phyloP scores from a whole-genome alignment of 106 monocot genomes.

The Cymbidium sinense region DNA sequence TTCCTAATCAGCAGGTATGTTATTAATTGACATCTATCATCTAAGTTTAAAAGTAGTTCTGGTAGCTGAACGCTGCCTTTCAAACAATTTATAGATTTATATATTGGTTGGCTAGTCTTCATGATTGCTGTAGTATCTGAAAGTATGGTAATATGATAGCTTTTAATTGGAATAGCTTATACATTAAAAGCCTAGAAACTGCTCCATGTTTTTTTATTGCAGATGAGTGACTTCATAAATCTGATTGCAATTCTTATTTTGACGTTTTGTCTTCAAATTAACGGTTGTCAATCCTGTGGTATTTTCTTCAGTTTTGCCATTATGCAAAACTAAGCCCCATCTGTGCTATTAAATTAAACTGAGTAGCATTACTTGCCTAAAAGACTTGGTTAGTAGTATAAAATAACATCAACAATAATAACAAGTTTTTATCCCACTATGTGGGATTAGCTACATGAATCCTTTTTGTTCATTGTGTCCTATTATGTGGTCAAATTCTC shows the following conservation, averaged over 20 bases:
- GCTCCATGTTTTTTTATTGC: neutral
- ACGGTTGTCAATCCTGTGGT: neutral
- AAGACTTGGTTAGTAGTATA: too few relatives aligned
- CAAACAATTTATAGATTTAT: neutral
- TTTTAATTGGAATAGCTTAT: neutral
- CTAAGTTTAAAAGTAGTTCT: too few relatives aligned
- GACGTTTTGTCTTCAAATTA: neutral
- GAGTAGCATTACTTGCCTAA: neutral
- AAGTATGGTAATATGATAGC: too few relatives aligned
- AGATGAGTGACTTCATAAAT: neutral
- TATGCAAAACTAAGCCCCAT: neutral
- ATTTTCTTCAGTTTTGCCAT: neutral
- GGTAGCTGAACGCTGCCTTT: neutral
- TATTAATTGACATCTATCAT: neutral
- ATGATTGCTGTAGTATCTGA: neutral
- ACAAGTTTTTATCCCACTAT: too few relatives aligned
- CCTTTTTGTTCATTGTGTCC: too few relatives aligned
- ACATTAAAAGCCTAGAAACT: neutral
- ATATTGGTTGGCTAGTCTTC: neutral
- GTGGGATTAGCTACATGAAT: too few relatives aligned
- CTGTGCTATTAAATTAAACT: neutral
- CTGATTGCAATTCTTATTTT: neutral
- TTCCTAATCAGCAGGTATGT: slow-evolving; percentile 65
- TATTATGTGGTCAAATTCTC: too few relatives aligned
- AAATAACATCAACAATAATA: too few relatives aligned